Percentiles rank a stretch among this genome's conserved stretches.
Evolutionary conservation across 768 basidiomycete genomes (phyloP).

Genomic region (Auriscalpium orientale): DNA sequence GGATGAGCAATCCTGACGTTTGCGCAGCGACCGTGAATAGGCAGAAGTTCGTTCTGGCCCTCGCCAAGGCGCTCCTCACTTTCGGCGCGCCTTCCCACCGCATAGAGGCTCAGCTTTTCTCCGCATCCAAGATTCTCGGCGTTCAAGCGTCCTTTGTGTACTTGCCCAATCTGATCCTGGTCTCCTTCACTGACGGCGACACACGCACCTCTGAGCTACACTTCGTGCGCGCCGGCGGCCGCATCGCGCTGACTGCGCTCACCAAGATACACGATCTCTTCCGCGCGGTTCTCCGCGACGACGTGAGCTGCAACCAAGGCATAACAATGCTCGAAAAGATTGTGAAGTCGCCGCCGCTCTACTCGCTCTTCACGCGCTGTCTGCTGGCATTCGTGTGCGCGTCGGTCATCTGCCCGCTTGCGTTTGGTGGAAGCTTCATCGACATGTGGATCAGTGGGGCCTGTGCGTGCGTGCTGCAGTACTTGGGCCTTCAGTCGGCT

Average conservation of each 20-base stretch:
- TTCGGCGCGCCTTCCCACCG: conserved; percentile 94
- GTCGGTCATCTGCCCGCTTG: conserved; percentile 73
- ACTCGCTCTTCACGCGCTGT: conserved; percentile 60
- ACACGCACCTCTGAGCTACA: conserved; percentile 69
- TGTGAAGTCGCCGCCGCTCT: conserved; percentile 58
- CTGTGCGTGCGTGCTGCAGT: conserved; percentile 65
- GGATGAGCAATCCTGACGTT: not conserved
- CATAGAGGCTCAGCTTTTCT: conserved; percentile 79
- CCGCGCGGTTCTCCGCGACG: conserved; percentile 79
- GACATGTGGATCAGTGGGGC: conserved; percentile 79
- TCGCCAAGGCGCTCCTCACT: conserved; percentile 82
- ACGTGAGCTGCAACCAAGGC: conserved; percentile 66
- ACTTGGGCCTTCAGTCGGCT: conserved; percentile 74
- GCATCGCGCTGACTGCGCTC: conserved; percentile 75
- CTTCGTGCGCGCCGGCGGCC: conserved; percentile 77
- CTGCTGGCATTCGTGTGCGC: conserved; percentile 69
- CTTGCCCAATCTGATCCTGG: conserved; percentile 69
- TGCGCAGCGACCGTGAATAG: conserved; percentile 15
- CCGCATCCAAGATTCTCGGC: conserved; percentile 72
- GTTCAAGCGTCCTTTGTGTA: conserved; percentile 80
- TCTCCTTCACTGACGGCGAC: conserved; percentile 73
- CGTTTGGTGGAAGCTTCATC: conserved; percentile 73
- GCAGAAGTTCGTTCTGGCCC: conserved; percentile 72
- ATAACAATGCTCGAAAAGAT: conserved; percentile 55
- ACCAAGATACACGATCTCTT: conserved; percentile 81